Base-by-base conservation (phyloP, 192 early-diverging fungal species). In the Coemansia interrupta region DNA sequence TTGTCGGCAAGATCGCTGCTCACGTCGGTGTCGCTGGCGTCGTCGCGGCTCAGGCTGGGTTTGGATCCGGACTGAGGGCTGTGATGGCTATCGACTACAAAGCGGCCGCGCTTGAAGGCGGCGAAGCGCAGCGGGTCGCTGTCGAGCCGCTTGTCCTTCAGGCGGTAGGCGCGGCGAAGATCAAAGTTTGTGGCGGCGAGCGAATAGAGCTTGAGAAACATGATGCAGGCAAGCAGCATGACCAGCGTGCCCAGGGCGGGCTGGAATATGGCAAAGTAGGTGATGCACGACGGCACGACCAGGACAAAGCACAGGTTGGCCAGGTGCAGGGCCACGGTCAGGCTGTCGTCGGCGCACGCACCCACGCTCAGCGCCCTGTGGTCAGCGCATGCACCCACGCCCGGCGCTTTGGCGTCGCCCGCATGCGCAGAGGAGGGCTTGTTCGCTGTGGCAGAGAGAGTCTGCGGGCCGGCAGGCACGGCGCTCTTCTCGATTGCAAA, bases 201-300 rank as follows among this genome's bases (percentile, higher is more conserved):
- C 17, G 90, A 92, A 17, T 85, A 83, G 49, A 93, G 78, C 82
- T 95, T 93, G 41, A 93, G 79, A 55, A 90, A 87, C 51, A 91
- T 82, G 58, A 92, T 80, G 7, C 86, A 70, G 2, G 85, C 83
- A 42, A 73, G 77, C 17, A 84, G 45, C 39, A 91, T 77, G 10
- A 83, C 83, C 23, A 78, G 51, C 32, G 84, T 85, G 23, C 85
- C 89, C 53, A 87, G 72, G 47, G 85, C 62, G 2, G 89, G 89
- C 71, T 89, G 84, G 53, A 73, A 87, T 26, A 91, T 89, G 39
- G 70, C 61, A 64, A 73, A 83, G 58, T 86, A 91, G 14, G 85
- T 82, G 58, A 89, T 79, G 54, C 78, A 81, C 8, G 84, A 83
- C 3, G 89, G 86, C 57, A 69, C 83, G 4, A 78, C 67, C 38